Percentiles rank a stretch among this genome's conserved stretches.
phyloP scores from a whole-genome alignment of 352 stramenopile genomes.

The Phytophthora ohioensis region DNA sequence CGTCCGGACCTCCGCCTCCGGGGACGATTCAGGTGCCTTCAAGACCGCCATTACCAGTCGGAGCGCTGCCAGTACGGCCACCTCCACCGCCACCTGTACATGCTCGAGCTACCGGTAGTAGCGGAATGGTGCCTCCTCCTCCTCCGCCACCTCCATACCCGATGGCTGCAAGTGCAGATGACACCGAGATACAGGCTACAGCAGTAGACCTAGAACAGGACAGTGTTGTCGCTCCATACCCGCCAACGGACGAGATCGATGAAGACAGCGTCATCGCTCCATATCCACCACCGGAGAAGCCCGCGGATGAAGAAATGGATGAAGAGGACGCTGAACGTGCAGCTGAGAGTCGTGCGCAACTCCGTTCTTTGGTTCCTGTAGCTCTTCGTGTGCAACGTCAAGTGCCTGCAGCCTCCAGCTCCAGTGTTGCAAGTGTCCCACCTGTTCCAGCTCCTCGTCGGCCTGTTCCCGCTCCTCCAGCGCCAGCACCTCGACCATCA shows the following conservation, averaged over 20 bases:
- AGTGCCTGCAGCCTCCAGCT: background rate
- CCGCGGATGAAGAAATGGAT: slow-evolving; percentile 33
- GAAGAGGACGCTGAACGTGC: slow-evolving; percentile 40
- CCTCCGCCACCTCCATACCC: slow-evolving; percentile 19
- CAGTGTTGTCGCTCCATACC: slow-evolving; percentile 52
- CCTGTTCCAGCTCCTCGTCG: slow-evolving; percentile 26
- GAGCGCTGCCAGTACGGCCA: slow-evolving; percentile 42
- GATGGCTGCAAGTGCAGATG: slow-evolving; percentile 1
- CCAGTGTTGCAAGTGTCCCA: slow-evolving; percentile 14
- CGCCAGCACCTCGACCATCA: slow-evolving; percentile 30
- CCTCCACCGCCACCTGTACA: slow-evolving; percentile 49
- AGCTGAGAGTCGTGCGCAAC: slow-evolving; percentile 48
- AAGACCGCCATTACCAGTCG: slow-evolving; percentile 63
- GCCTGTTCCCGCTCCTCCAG: slow-evolving; percentile 25
- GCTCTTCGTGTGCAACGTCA: slow-evolving; percentile 66
- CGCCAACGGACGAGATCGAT: slow-evolving; percentile 16
- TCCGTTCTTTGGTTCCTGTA: slow-evolving; percentile 70
- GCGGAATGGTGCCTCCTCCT: slow-evolving; percentile 18
- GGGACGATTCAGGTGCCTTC: slow-evolving; percentile 68
- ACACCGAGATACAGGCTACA: background rate
- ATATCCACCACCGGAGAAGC: slow-evolving; percentile 5
- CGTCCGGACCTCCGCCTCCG: slow-evolving; percentile 58
- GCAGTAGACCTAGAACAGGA: slow-evolving; percentile 22
- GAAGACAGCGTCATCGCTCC: slow-evolving; percentile 15
- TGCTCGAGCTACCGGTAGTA: background rate